These are phyloP conservation scores for Irpex sp. DNA, from an alignment of 1,284 basidiomycete species.

Conservation along the genomic window DNA sequence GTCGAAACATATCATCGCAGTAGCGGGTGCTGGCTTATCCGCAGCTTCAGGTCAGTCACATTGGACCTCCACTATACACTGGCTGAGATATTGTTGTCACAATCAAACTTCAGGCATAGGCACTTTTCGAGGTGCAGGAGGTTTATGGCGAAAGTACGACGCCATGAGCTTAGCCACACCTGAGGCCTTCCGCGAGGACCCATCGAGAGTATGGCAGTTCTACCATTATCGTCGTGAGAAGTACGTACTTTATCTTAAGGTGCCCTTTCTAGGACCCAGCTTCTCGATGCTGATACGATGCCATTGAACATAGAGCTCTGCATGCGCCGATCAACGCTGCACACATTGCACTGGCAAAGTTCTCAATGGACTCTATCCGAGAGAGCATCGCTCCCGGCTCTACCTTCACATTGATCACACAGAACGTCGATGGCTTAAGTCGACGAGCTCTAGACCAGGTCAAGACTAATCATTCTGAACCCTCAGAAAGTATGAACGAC, in stretches of 20 bases:
- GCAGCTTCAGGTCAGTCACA: constrained; percentile 56
- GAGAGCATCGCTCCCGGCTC: constrained; percentile 47
- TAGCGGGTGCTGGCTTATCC: constrained; percentile 70
- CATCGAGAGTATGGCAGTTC: constrained; percentile 71
- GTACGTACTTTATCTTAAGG: no score
- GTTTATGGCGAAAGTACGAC: constrained; percentile 68
- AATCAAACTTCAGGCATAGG: constrained; percentile 53
- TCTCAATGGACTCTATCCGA: constrained; percentile 49
- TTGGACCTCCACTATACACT: not conserved
- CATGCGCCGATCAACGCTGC: constrained; percentile 63
- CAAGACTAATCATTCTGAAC: not conserved
- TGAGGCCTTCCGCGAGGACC: constrained; percentile 60
- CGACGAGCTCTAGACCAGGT: constrained; percentile 37
- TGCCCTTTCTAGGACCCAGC: no score
- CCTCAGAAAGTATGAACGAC: constrained; percentile 19
- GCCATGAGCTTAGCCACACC: constrained; percentile 66
- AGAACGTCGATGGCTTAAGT: constrained; percentile 76
- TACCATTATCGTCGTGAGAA: constrained; percentile 65
- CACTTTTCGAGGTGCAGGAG: constrained; percentile 69
- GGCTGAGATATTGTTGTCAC: not conserved
- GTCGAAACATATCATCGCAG: constrained; percentile 56
- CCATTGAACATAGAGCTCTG: constrained; percentile 44
- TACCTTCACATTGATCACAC: constrained; percentile 66
- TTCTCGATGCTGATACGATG: not conserved
- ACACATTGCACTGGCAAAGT: constrained; percentile 57